Conservation (phyloP, 768 basidiomycete species). For the Russula brevipes region DNA sequence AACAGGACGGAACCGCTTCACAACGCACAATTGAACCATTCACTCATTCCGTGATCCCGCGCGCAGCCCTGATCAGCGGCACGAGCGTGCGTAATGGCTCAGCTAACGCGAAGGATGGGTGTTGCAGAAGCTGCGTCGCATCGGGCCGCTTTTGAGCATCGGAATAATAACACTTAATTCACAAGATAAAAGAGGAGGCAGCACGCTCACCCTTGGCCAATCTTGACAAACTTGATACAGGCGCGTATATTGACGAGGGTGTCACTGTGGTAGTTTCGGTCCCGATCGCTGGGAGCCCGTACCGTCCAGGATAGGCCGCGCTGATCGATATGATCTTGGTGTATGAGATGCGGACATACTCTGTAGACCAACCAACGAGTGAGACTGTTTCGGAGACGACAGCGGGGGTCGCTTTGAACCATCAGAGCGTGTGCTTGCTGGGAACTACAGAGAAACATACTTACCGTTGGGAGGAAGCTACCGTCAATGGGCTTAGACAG, state of each 20-base stretch:
- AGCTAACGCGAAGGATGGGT: slow-evolving; percentile 82
- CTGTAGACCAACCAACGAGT: slow-evolving; percentile 27
- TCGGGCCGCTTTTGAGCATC: slow-evolving; percentile 91
- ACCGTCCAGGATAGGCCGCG: slow-evolving; percentile 71
- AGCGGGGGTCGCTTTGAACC: slow-evolving; percentile 36
- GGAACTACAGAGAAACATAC: slow-evolving; percentile 27
- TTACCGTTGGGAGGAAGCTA: slow-evolving; percentile 52
- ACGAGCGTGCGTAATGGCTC: slow-evolving; percentile 84
- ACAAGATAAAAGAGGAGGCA: background rate
- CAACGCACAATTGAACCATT: background rate
- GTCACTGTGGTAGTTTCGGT: slow-evolving; percentile 37
- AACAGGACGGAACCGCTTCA: background rate
- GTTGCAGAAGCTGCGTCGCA: slow-evolving; percentile 77
- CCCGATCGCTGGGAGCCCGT: slow-evolving; percentile 78
- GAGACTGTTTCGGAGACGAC: slow-evolving; percentile 39
- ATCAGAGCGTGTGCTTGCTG: slow-evolving; percentile 14
- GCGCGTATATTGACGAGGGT: slow-evolving; percentile 73
- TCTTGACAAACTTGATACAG: slow-evolving; percentile 92
- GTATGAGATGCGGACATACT: slow-evolving; percentile 27
- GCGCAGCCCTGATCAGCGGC: slow-evolving; percentile 87
- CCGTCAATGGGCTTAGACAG: slow-evolving; percentile 41
- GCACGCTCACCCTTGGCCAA: slow-evolving; percentile 84
- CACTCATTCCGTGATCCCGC: slow-evolving; percentile 56
- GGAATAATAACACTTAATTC: background rate
- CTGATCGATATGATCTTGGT: slow-evolving; percentile 64